Base-by-base conservation (phyloP, 2,329 filamentous ascomycete genomes). In the Botrytis fragariae region DNA sequence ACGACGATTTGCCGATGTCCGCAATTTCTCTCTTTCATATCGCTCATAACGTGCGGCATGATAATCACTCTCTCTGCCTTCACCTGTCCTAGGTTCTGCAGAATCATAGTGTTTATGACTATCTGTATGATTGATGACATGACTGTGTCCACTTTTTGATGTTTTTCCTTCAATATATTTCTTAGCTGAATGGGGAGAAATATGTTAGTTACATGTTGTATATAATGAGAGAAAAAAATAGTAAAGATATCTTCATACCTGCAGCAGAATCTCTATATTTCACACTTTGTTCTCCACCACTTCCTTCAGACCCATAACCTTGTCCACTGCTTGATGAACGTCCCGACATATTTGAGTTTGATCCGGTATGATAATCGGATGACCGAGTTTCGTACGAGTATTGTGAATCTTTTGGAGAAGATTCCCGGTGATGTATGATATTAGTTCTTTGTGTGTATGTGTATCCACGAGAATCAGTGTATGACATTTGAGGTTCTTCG, bases 151-250 rank as follows among this genome's bases (percentile, higher is more conserved):
- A 22, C 35, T 48, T 48, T 39, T n/a, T 20, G 45, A 54, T 22
- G 35, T 44, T 51, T 25, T 72, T 32, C 45, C 71, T 45, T 69
- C 51, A n/a, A 72, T 48, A 32, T 61, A 72, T 60, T 72, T 72
- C 5, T 69, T 42, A 0, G 57, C 48, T 67, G 7, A 57, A 37
- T 22, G 7, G 7, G 39, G 16, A 35, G 22, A 39, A 60, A 12
- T 35, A 35, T n/a, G 3, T 51, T 51, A 42, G 45, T 39, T 7
- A 25, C 12, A 18, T 59, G 16, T 48, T 48, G 12, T 54, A 29
- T 29, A 7, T 9, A 29, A 57, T 12, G 16, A 4, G 45, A 3
- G 25, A 68, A 48, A 12, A 12, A 22, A 8, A 10, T 4, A 3
- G 25, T 4, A 0, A 22, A 45, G 10, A 16, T 3, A 35, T 39